Percentiles rank a stretch among this genome's conserved stretches.
phyloP scores from a whole-genome alignment of 73 alveolate genomes.

The Effrenium voratum region DNA sequence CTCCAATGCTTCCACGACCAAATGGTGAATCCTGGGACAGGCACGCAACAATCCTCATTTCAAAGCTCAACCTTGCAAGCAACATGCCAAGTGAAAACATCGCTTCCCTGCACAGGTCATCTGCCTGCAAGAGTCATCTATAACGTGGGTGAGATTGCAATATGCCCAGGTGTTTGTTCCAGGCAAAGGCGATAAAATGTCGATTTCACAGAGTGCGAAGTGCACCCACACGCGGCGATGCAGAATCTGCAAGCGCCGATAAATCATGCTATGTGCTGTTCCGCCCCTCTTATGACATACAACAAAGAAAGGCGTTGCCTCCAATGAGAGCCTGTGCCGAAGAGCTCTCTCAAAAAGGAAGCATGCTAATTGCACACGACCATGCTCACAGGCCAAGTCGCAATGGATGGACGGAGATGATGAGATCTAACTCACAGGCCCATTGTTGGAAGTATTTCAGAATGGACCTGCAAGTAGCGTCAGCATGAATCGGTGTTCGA shows the following conservation, averaged over 20 bases:
- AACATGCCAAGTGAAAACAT: neutral
- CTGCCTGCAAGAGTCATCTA: neutral
- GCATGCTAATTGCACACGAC: too few species aligned
- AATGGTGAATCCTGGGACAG: conserved; percentile 64
- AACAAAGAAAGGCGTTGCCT: too few species aligned
- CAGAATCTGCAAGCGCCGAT: too few species aligned
- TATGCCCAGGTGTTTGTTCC: neutral
- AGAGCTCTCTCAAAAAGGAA: too few species aligned
- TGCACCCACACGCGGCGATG: too few species aligned
- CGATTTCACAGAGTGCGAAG: too few species aligned
- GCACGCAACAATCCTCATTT: neutral
- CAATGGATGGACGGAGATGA: conserved; percentile 87
- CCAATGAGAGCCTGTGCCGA: too few species aligned
- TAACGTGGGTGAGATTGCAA: neutral
- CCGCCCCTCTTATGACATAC: too few species aligned
- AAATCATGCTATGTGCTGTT: too few species aligned
- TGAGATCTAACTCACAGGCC: conserved; percentile 31
- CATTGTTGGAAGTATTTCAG: conserved; percentile 42
- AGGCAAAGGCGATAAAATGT: too few species aligned
- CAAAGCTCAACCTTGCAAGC: neutral
- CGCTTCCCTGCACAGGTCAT: neutral
- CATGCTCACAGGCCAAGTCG: too few species aligned
- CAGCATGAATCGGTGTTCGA: neutral
- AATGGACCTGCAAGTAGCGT: conserved; percentile 22
- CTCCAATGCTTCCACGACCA: conserved; percentile 84